Conservation (phyloP, 257 asterid species). For the Solanum chiquidenum region DNA sequence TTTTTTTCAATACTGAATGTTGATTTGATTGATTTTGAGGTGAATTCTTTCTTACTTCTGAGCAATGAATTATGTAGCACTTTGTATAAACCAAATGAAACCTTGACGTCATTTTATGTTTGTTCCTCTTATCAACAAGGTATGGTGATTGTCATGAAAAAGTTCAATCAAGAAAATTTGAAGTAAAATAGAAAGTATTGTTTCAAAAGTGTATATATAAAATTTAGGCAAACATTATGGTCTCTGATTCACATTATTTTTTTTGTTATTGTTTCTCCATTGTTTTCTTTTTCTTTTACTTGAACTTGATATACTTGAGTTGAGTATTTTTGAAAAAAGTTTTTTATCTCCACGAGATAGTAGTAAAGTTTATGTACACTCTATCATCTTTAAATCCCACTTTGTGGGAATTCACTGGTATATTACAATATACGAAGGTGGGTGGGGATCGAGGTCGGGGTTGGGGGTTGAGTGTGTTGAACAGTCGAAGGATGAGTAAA, state of each 20-base stretch:
- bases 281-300: too few species aligned
- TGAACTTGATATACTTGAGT: neutral
- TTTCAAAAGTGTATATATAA: neutral
- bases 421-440: too few species aligned
- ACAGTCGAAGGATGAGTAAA: neutral
- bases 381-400: too few species aligned
- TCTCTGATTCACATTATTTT: neutral
- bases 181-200: neutral
- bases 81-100: neutral
- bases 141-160: neutral
- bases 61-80: neutral
- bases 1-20: neutral
- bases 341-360: neutral
- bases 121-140: neutral
- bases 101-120: neutral
- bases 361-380: too few species aligned
- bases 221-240: neutral
- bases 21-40: neutral
- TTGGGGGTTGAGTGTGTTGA: neutral
- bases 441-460: too few species aligned
- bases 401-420: too few species aligned
- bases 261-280: too few species aligned
- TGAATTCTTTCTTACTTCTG: neutral
- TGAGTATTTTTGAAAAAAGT: rapidly evolving
- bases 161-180: too few species aligned